Base-by-base conservation (phyloP, 345 rosid genomes). In the Anastatica hierochuntica region DNA sequence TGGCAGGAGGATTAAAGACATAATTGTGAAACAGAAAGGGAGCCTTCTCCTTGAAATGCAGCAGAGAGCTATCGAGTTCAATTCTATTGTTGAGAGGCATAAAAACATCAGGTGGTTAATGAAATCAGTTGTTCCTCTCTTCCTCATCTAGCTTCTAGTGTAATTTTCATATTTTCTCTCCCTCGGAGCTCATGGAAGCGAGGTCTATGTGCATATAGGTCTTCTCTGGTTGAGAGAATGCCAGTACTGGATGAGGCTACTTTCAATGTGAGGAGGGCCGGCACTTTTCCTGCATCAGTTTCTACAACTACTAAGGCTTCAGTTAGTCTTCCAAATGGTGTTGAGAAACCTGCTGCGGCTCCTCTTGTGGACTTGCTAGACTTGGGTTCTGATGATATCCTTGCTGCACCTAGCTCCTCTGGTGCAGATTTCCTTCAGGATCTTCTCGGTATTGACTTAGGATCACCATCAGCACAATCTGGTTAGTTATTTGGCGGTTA, bases 231-330 rank as follows among this genome's bases (percentile, higher is more conserved):
- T 69, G 99, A 88, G 72, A 81, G 97, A 71, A 94, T 94, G 97
- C 99, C 99, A 1, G 95, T 94, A 62, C 61, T 88, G 70, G 99
- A 94, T 77, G 94, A 94, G 78, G 90, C 90, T 66, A 79, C 90
- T 56, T 85, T 85, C 74, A 80, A 78, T 72, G 87, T 76, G 63
- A 80, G 95, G 79, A 88, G 90, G 71, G 80, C 90, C 21, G 84
- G 94, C 60, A 78, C 85, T 53, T 58, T 92, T 58, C 86, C 84
- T 21, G 62, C 81, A 49, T 60, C 84, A 71, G 81, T 55, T 73
- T 83, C 96, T 73, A 56, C 84, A 62, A 72, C 83, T 6, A 46
- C 67, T 23, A 79, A 76, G 36, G 43, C 86, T 52, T 67, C 95
- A 41, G 69, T 76, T 74, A 88, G 74, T 53, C 72, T 85, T 79